These are phyloP conservation scores for Nannochloris sp. DNA, from an alignment of 139 green algal species.

Conservation along the genomic window DNA sequence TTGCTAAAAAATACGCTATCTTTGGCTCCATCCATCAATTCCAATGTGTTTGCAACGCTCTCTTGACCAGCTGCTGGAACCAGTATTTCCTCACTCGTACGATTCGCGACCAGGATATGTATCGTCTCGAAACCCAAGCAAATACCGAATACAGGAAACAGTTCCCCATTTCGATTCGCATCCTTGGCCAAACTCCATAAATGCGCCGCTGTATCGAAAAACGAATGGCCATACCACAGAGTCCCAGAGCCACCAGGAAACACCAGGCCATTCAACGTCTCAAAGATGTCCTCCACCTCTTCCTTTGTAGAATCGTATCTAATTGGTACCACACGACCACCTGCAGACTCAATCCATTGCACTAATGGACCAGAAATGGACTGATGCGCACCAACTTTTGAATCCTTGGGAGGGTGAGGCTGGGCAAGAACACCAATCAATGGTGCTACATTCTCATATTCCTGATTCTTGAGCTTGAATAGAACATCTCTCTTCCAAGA, in stretches of 20 bases:
- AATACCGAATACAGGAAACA: conserved; percentile 15
- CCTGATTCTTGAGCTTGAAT: conserved; percentile 2
- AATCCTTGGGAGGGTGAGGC: conserved; percentile 4
- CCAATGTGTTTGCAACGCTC: conserved; percentile 6
- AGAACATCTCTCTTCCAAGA: conserved; percentile 1
- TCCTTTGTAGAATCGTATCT: conserved; percentile 11
- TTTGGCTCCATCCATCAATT: conserved; percentile 7
- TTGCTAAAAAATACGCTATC: conserved; percentile 6
- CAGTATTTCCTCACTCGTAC: conserved; percentile 7
- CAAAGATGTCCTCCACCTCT: neutral
- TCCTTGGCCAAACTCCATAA: conserved; percentile 26
- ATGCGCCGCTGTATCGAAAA: conserved; percentile 44
- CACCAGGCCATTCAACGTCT: conserved; percentile 43
- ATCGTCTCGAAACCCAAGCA: conserved; percentile 20
- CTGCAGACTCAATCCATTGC: conserved; percentile 33
- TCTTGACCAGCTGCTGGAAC: conserved; percentile 5
- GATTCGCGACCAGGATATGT: conserved; percentile 7
- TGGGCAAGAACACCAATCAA: conserved; percentile 9
- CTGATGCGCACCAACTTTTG: neutral
- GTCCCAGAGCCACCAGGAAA: conserved; percentile 33
- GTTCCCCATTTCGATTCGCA: conserved; percentile 4
- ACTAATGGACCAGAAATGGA: conserved; percentile 11
- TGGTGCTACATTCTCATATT: conserved; percentile 5
- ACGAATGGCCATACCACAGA: conserved; percentile 42
- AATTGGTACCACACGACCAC: conserved; percentile 50